Evolutionary conservation across 805 yeast genomes (phyloP).

Genomic region (Nakazawaea ishiwadae): DNA sequence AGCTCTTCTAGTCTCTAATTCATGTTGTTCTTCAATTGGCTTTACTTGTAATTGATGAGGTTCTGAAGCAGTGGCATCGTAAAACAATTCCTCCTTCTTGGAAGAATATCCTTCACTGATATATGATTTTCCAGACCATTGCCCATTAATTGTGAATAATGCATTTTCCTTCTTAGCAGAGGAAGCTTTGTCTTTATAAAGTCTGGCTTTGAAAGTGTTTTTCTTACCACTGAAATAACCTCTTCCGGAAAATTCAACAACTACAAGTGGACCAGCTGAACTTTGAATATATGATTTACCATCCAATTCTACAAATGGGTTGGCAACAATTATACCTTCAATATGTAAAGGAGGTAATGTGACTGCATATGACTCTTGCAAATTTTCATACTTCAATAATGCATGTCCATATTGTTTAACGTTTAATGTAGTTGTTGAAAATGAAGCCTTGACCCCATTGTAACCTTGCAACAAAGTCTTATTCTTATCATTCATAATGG

Average conservation of each 20-base stretch:
- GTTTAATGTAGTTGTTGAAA: constrained; percentile 68
- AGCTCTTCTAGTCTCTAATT: constrained; percentile 80
- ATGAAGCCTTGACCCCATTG: constrained; percentile 81
- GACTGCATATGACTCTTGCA: constrained; percentile 65
- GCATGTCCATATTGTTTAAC: constrained; percentile 96
- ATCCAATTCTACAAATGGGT: constrained; percentile 94
- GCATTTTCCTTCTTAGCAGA: constrained; percentile 53
- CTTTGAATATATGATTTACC: constrained; percentile 83
- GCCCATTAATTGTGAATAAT: constrained; percentile 78
- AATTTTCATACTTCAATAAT: constrained; percentile 54
- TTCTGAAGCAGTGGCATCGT: constrained; percentile 49
- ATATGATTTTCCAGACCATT: constrained; percentile 81
- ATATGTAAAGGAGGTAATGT: constrained; percentile 95
- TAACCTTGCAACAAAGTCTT: constrained; percentile 78
- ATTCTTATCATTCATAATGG: constrained; percentile 68
- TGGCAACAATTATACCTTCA: constrained; percentile 85
- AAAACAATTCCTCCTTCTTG: constrained; percentile 49
- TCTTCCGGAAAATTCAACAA: constrained; percentile 81
- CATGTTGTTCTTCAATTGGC: constrained; percentile 77
- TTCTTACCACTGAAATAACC: constrained; percentile 96
- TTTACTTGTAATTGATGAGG: constrained; percentile 65
- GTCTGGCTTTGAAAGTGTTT: constrained; percentile 84
- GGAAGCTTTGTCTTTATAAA: constrained; percentile 52
- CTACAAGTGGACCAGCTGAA: constrained; percentile 69
- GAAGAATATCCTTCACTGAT: constrained; percentile 52